Evolutionary conservation across 148 eudicot genomes (phyloP).

Genomic region (Pharnaceum exiguum): DNA sequence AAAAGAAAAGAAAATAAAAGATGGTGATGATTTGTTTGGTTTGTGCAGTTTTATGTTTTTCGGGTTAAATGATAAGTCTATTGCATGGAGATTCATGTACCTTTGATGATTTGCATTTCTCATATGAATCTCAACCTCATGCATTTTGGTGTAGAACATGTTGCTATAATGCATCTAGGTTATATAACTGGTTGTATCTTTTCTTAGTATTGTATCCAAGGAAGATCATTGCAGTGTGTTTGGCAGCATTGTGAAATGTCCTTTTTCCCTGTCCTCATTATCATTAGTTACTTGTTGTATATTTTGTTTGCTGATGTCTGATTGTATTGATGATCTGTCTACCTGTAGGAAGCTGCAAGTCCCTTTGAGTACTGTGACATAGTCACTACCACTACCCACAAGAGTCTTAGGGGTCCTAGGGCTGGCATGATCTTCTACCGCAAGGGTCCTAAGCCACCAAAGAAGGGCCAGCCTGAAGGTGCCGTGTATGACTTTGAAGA

Average conservation of each 20-base stretch:
- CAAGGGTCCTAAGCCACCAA: constrained; percentile 91
- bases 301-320: constrained; percentile 1
- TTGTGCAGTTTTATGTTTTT: background rate
- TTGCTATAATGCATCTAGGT: too few relatives aligned
- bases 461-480: constrained; percentile 94
- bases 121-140: background rate
- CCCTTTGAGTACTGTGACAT: constrained; percentile 94
- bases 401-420: constrained; percentile 91
- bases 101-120: background rate
- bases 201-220: too few relatives aligned
- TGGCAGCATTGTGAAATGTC: too few relatives aligned
- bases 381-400: constrained; percentile 93
- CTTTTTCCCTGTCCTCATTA: too few relatives aligned
- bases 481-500: constrained; percentile 92
- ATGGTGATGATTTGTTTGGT: background rate
- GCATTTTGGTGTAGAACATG: background rate
- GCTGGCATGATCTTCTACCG: constrained; percentile 99
- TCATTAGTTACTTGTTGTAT: too few relatives aligned
- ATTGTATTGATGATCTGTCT: background rate
- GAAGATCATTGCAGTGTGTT: too few relatives aligned
- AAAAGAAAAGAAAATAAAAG: too few relatives aligned
- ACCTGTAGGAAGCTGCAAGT: constrained; percentile 80
- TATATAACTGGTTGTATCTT: too few relatives aligned
- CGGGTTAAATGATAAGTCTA: too few relatives aligned
- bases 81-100: background rate